Percentiles rank a stretch among this genome's conserved stretches.
Conservation (phyloP, 352 stramenopile species). For the Globisporangium okanoganense region DNA sequence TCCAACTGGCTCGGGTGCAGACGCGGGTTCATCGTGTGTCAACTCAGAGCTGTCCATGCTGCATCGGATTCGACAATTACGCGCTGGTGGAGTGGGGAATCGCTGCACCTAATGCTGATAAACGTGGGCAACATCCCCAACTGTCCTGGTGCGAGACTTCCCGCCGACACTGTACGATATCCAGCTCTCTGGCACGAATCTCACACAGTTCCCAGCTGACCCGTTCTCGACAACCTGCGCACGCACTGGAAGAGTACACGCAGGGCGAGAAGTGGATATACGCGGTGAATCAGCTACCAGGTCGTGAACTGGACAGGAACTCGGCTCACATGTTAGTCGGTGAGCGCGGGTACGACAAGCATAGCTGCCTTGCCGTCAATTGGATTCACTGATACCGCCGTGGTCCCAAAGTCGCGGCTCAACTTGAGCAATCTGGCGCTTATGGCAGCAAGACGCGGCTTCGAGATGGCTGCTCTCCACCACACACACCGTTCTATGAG, state of each 20-base stretch:
- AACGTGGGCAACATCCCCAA: neutral
- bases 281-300: too few species aligned
- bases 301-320: constrained; percentile 5
- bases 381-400: neutral
- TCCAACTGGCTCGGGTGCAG: neutral
- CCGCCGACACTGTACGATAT: neutral
- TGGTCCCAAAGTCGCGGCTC: neutral
- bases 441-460: neutral
- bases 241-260: too few species aligned
- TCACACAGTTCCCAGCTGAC: neutral
- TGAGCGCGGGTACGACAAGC: neutral
- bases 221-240: neutral
- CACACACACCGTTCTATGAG: neutral
- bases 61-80: neutral
- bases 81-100: too few species aligned
- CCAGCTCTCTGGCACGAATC: neutral
- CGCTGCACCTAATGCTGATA: too few species aligned
- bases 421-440: neutral
- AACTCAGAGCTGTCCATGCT: neutral
- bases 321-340: neutral
- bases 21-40: neutral
- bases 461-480: neutral
- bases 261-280: too few species aligned
- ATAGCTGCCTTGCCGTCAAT: neutral
- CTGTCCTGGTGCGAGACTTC: neutral